Evolutionary conservation across 2,329 filamentous ascomycete genomes (phyloP), one percentile per base, ranked within the genome.

Genomic region (Colletotrichum spinosum): DNA sequence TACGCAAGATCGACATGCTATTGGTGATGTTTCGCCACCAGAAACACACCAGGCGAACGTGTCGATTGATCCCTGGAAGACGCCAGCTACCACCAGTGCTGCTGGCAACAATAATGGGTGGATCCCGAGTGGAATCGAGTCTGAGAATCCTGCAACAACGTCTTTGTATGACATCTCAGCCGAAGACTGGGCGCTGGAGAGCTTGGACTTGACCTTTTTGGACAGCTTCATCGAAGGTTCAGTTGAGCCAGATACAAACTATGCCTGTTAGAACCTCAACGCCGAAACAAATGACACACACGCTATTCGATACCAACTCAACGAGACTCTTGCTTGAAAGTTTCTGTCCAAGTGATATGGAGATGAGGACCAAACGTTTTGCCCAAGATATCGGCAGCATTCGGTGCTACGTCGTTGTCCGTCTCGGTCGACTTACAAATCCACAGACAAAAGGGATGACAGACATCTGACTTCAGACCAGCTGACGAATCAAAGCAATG

Each of bases 51-150:
- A 25, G 25, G 25, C 5, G 49, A 38, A 37, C n/a, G 46, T 55
- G 53, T 34, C 53, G 8, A 33, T 45, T 6, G 15, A n/a, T 38
- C 11, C 25, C 25, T 46, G n/a, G 41, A 46, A 8, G 35, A 45
- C 8, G 4, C n/a, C 13, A 45, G 25, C 12, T 17, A 15, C 3
- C 25, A 45, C 25, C 12, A 45, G 12, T 17, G 25, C 50, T 37
- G 49, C 25, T 25, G 17, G 10, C 15, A 49, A 48, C 35, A 33
- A 13, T 2, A 8, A 6, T 39, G 11, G 53, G 77, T 17, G 37
- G 73, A 76, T 55, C 68, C 53, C 10, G 71, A 17, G 72, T 10
- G 13, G 13, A 8, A 15, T 44, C 13, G 15, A 7, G 4, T 9
- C 13, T 17, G 15, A 15, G 6, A 25, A 12, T 9, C 9, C 34